Evolutionary conservation across 1,284 basidiomycete genomes (phyloP), one percentile per base, ranked within the genome.

Genomic region (Leccinum fuscescens): DNA sequence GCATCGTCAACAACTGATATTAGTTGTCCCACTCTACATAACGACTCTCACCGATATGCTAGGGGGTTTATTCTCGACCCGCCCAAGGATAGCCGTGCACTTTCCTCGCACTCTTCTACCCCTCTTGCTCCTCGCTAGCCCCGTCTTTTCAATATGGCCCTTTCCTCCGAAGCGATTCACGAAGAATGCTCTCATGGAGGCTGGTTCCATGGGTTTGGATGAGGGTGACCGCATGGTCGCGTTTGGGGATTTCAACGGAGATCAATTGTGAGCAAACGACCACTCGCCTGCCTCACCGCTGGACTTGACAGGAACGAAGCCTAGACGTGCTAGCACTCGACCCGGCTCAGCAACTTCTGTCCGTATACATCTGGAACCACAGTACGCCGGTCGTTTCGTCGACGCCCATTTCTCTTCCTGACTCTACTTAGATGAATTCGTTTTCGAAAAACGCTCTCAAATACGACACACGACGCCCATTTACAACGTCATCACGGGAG

Each of bases 161-260:
- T 94, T 94, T 75, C 80, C 87, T 55, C 82, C 86, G 22, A 92
- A 95, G 73, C 82, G 93, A 48, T 97, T 95, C 79, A 88, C 84
- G n/a, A 86, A 89, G 57, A 96, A 96, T 68, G 85, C 90, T 0
- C 81, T 98, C 52, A 80, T 97, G 62, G 80, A 86, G 65, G 89
- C 94, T 1, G 96, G 94, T 2, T 76, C 85, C 0, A 80, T 97
- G 67, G 96, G 95, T 1, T 77, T 99, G 17, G 81, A 82, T 42
- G 79, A 79, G n/a, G 82, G 86, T 44, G 86, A 85, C 22, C 83
- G 91, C 59, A 82, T 97, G 29, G 82, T 93, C 54, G 96, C 95
- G 2, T 91, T 95, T 69, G 96, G 94, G 31, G 96, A 99, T 77
- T 96, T 94, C 74, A 89, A 98, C 72, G 95, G 92, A 4, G 95